phyloP scores from a whole-genome alignment of 345 rosid genomes.

The Draba incana region DNA sequence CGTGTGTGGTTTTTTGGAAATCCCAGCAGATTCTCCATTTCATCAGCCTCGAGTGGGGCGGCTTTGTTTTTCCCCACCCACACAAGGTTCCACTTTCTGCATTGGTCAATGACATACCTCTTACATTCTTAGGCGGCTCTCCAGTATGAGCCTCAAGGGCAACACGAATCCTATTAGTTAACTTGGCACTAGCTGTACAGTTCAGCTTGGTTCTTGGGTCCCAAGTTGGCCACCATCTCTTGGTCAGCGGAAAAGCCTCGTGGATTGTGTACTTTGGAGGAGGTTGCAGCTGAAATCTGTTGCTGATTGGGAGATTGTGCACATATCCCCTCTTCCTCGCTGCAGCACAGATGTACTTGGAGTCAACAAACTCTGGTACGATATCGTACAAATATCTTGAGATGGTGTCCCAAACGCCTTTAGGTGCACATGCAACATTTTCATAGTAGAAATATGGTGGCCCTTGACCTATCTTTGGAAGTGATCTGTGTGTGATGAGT shows the following conservation, averaged over 20 bases:
- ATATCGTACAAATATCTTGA: no score
- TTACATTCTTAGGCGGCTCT: conserved; percentile 59
- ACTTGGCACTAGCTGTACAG: conserved; percentile 71
- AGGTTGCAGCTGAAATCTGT: conserved; percentile 73
- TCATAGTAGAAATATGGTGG: no score
- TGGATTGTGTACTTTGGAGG: conserved; percentile 64
- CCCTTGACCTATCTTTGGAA: conserved; percentile 63
- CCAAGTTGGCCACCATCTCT: conserved; percentile 94
- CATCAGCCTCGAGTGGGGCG: conserved; percentile 92
- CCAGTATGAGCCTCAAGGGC: conserved; percentile 56
- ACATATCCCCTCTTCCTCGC: conserved; percentile 44
- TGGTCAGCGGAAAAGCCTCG: conserved; percentile 75
- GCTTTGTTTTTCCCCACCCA: conserved; percentile 92
- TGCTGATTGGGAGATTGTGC: conserved; percentile 74
- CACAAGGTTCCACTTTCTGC: conserved; percentile 87
- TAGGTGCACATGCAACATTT: conserved; percentile 64
- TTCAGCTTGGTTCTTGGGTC: conserved; percentile 77
- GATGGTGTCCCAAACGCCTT: no score
- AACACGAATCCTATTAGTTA: conserved; percentile 70
- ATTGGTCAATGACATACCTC: conserved; percentile 62
- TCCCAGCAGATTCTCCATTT: conserved; percentile 85
- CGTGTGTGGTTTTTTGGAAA: conserved; percentile 92
- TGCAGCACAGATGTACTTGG: conserved; percentile 5
- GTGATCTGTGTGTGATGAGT: conserved; percentile 43
- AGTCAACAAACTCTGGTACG: no score